Percentiles rank a stretch among this genome's conserved stretches.
Conservation (phyloP, 2,329 filamentous ascomycete genomes). For the Colletotrichum spinosum region DNA sequence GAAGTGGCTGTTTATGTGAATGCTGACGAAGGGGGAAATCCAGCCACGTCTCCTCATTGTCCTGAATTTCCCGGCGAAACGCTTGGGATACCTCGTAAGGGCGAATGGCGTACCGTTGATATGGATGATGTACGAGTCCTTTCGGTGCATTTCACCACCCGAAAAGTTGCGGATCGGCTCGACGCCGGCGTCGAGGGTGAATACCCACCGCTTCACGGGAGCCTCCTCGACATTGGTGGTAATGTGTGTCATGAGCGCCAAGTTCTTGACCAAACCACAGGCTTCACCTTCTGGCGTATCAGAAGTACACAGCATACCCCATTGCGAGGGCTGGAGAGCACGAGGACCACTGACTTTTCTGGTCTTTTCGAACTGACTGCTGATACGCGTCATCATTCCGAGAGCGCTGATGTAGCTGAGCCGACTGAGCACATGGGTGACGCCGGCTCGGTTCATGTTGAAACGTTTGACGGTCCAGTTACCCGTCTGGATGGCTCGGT, state of each 20-base stretch:
- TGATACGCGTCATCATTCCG: slow-evolving; percentile 99
- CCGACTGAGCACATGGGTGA: slow-evolving; percentile 95
- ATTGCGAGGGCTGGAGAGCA: slow-evolving; percentile 96
- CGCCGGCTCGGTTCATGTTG: slow-evolving; percentile 97
- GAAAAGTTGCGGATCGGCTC: slow-evolving; percentile 76
- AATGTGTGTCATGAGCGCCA: slow-evolving; percentile 99
- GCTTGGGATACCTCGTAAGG: slow-evolving; percentile 85
- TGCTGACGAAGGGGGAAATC: slow-evolving; percentile 95
- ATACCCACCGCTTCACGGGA: slow-evolving; percentile 87
- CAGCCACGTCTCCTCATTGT: slow-evolving; percentile 88
- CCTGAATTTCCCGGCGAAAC: slow-evolving; percentile 87
- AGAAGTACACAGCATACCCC: slow-evolving; percentile 96
- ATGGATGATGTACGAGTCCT: slow-evolving; percentile 89
- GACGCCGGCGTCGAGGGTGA: slow-evolving; percentile 86
- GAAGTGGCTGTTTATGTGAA: slow-evolving; percentile 95
- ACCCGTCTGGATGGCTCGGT: slow-evolving; percentile 94
- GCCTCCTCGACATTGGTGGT: slow-evolving; percentile 96
- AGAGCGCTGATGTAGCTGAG: slow-evolving; percentile 96
- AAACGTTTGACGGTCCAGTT: slow-evolving; percentile 99
- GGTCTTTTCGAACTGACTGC: slow-evolving; percentile 98
- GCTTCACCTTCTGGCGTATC: slow-evolving; percentile 99
- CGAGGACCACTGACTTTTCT: slow-evolving; percentile 95
- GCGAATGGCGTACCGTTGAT: slow-evolving; percentile 96
- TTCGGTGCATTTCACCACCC: slow-evolving; percentile 87
- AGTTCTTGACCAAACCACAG: slow-evolving; percentile 96